Conservation (phyloP, 148 eudicot genomes). For the Rhododendron molle region DNA sequence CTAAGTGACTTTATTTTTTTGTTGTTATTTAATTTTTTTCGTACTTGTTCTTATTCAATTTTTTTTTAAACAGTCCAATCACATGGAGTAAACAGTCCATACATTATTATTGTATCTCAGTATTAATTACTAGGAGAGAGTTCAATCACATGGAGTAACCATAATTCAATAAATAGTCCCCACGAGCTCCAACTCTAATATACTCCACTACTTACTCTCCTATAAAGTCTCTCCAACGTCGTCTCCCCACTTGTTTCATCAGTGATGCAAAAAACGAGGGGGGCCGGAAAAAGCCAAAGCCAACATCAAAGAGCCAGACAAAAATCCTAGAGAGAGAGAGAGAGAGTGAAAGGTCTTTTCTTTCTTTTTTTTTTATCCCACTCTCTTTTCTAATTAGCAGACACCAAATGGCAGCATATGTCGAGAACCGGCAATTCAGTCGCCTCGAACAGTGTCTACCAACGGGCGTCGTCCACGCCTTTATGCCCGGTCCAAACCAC, state of each 20-base stretch:
- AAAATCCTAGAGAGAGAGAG: slow-evolving; percentile 10
- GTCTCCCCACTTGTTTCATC: not conserved
- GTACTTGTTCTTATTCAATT: too few relatives aligned
- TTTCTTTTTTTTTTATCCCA: not conserved
- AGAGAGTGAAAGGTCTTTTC: not conserved
- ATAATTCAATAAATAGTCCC: not conserved
- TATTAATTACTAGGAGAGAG: not conserved
- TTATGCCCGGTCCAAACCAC: slow-evolving; percentile 27
- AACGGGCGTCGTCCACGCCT: slow-evolving; percentile 26
- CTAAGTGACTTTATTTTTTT: too few relatives aligned
- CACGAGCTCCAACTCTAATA: not conserved
- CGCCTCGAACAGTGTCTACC: slow-evolving; percentile 34
- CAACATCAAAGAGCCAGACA: not conserved
- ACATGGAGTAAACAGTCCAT: too few relatives aligned
- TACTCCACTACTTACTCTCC: not conserved
- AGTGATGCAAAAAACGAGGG: not conserved
- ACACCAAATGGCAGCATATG: slow-evolving; percentile 59
- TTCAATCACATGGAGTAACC: not conserved
- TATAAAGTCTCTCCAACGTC: not conserved
- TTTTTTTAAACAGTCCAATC: too few relatives aligned
- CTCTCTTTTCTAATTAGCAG: not conserved
- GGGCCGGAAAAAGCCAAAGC: not conserved
- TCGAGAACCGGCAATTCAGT: slow-evolving; percentile 57
- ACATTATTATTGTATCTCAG: too few relatives aligned
- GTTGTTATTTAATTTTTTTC: too few relatives aligned